Base-by-base conservation (phyloP, 106 monocot species). In the Triglochin maritima region DNA sequence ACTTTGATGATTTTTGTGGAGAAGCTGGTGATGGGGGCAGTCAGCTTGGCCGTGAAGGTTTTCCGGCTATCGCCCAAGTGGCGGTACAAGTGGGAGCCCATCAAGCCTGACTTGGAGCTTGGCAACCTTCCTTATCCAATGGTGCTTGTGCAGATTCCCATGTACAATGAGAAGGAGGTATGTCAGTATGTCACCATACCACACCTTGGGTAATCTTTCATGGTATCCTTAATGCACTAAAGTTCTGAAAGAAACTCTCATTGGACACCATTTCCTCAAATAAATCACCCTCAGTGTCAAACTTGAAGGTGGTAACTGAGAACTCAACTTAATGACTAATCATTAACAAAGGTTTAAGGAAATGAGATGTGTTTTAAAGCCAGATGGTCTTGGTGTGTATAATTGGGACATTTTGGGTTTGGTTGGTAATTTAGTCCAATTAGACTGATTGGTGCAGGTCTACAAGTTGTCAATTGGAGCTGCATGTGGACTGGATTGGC, bases 401-500 rank as follows among this genome's bases (percentile, higher is more conserved):
- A 14, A 59, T 59, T 11, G n/a, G n/a, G 59, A 59, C 6, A 1
- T 9, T 17, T 17, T 59, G 6, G 17, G 16, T 59, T 59, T 59
- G 29, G 29, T 13, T 59, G 11, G 10, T 13, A 9, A 13, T 59
- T 14, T 59, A 13, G 4, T 46, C 10, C 10, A 59, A 59, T 6
- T 59, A 7, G 10, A 13, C 0, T 13, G 44, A 1, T 63, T 17
- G 10, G 46, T 47, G 59, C 60, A 86, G 86, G 86, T 86, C 4
- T 86, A 83, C 57, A 65, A 79, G 56, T 64, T 81, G 13, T 87
- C 87, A 2, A 87, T 87, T 50, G 81, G 81, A 69, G 83, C 87
- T 10, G 78, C 78, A 5, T 87, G 87, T 64, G 50, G n/a, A 49
- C 65, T 83, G 8, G 45, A 57, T 5, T 87, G 87, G 87, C 87